These are phyloP conservation scores for Arthroderma sp. DNA, from an alignment of 2,329 filamentous ascomycete species.

Conservation along the genomic window DNA sequence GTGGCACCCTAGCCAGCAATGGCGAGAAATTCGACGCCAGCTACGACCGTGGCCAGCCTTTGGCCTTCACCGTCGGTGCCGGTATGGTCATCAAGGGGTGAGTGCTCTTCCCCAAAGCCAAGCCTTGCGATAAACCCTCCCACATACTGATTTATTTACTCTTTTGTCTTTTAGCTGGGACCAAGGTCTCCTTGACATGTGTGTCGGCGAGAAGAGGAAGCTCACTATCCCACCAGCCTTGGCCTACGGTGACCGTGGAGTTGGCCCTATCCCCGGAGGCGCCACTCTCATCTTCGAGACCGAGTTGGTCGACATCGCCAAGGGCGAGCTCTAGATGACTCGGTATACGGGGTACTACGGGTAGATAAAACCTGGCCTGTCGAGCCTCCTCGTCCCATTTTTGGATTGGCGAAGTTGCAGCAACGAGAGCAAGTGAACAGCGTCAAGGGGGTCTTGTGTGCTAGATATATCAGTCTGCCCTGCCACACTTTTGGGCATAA, in stretches of 20 bases:
- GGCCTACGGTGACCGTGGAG: conserved; percentile 64
- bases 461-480: neutral
- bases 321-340: conserved; percentile 32
- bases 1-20: conserved; percentile 60
- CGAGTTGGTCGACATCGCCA: conserved; percentile 64
- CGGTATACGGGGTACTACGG: neutral
- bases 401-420: neutral
- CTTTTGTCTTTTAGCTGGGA: conserved; percentile 62
- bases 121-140: neutral
- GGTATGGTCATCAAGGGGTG: conserved; percentile 84
- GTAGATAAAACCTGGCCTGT: neutral
- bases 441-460: neutral
- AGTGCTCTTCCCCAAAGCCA: conserved; percentile 22
- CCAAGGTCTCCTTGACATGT: conserved; percentile 81
- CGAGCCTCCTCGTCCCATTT: neutral
- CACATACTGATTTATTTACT: neutral
- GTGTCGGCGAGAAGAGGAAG: conserved; percentile 82
- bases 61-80: conserved; percentile 65
- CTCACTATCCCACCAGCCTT: conserved; percentile 79
- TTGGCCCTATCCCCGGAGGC: conserved; percentile 73
- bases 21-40: conserved; percentile 74
- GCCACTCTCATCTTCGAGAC: conserved; percentile 86
- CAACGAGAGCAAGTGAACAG: neutral
- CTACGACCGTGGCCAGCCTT: conserved; percentile 64
- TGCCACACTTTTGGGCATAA: neutral